These are phyloP conservation scores for Pontederia crassipes DNA, from an alignment of 176 grass and related monocot genomes.

Conservation along the genomic window DNA sequence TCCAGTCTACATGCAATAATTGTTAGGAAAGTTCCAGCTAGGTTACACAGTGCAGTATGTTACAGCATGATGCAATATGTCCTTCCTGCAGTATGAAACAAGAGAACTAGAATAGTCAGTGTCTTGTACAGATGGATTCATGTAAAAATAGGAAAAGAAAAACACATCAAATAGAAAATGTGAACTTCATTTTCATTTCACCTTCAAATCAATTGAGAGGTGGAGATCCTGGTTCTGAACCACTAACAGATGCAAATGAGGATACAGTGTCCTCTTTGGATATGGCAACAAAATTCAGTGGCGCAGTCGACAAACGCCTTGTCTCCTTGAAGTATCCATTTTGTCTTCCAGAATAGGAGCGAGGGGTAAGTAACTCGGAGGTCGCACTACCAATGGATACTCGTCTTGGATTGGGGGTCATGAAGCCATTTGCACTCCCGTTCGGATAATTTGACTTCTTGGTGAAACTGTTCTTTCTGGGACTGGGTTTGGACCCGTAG, in stretches of 20 bases:
- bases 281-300: conserved; percentile 41
- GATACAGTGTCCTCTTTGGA: conserved; percentile 74
- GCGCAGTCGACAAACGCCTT: conserved; percentile 34
- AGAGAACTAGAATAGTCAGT: background rate
- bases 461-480: conserved; percentile 47
- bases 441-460: conserved; percentile 44
- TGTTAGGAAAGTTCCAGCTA: background rate
- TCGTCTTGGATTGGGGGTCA: conserved; percentile 50
- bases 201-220: conserved; percentile 9
- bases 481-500: conserved; percentile 69
- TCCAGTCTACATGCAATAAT: background rate
- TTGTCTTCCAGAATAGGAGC: conserved; percentile 50
- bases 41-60: too few relatives aligned
- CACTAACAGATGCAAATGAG: conserved; percentile 69
- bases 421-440: conserved; percentile 67
- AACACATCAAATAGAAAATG: background rate
- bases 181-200: background rate
- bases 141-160: too few relatives aligned
- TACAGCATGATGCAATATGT: background rate
- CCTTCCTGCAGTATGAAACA: conserved; percentile 3
- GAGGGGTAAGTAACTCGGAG: conserved; percentile 76
- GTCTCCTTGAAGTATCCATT: conserved; percentile 65
- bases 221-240: conserved; percentile 67
- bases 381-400: conserved; percentile 55
- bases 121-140: background rate